Evolutionary conservation across 352 stramenopile species (phyloP), one percentile per base, ranked within the genome.

Genomic region (Phytopythium delawarense): DNA sequence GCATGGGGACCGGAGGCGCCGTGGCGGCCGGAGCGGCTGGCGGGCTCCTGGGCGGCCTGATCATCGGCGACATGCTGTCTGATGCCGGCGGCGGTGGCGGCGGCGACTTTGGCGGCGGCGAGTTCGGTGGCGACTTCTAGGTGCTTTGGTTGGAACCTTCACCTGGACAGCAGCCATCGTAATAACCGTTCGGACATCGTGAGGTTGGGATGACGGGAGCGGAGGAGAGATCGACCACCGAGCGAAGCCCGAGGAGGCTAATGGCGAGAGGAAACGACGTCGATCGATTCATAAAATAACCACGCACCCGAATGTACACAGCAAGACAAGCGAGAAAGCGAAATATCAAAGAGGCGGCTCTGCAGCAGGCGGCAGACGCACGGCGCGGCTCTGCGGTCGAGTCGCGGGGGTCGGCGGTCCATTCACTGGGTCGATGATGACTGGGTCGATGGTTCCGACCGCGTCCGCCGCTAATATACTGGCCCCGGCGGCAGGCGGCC

Each of bases 11-110:
- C 7, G 70, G 67, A 15, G 60, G 62, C 37, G 69, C 67, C 23
- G 64, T 80, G 23, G 74, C 72, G 8, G 75, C 75, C 49, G 70
- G 75, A 4, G 71, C 69, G 28, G 75, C 69, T n/a, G 69, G 68
- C 16, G 69, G 71, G 52, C 57, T 84, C 5, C 40, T 81, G 18
- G 75, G 74, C 46, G 72, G 74, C 3, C 58, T 83, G 4, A 35
- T 83, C 16, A 54, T 83, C 32, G 74, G 70, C 15, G 73, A 78
- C 21, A 70, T 72, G 28, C 54, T 81, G 9, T 63, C 67, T 23
- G 70, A 81, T 57, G 74, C 71, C 50, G 75, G 75, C 28, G 69
- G 53, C 12, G 67, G 54, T 21, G 62, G 53, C 4, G 67, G 61
- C 32, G 67, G 54, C 20, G 42, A 56, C 16, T 60, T 53, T 18